Evolutionary conservation across 1,284 basidiomycete species (phyloP), one percentile per base, ranked within the genome.

Genomic region (Crucibulum cyathiforme): DNA sequence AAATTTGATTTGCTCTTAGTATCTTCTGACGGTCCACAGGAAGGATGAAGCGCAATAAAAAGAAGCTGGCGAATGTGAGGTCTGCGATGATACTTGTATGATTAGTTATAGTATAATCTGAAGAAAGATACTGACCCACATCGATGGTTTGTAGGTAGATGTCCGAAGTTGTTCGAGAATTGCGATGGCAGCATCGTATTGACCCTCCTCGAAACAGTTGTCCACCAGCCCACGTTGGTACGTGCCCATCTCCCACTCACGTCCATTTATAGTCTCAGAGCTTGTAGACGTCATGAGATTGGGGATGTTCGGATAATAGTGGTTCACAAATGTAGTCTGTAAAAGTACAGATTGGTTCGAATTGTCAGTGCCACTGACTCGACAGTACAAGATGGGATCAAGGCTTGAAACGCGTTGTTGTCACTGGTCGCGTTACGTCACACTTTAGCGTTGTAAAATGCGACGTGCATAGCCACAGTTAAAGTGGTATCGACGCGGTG

Each of bases 131-230:
- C 58, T 56, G 46, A 76, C 88, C 70, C 69, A 89, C 89, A 75
- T 66, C 3, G 82, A 79, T 9, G 88, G 89, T 54, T 71, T 84
- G 71, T 80, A 80, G 24, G 78, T 74, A n/a, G 81, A 68, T 4
- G 83, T 83, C 54, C 87, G 84, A 6, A 91, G 72, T 58, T 88
- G 85, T 60, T 85, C 84, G 0, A 92, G 79, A 17, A 84, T 71
- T 9, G 79, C 74, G 34, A 90, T 86, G 1, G 86, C 90, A 8
- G 83, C 78, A 62, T 89, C 84, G 63, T 89, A 90, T 62, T 91
- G 88, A 17, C 86, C 85, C 69, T 92, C 90, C 64, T 92, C 90
- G 41, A 92, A 85, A 60, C 85, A 87, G 49, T 80, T 85, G 67
- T 92, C 89, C 13, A 90, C 86, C 10, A 90, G 73, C 39, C 80